A percentile compares a stretch with the other conserved stretches of the same genome.
These are phyloP conservation scores for Puccinia novopanici DNA, from an alignment of 1,284 basidiomycete genomes.

Conservation along the genomic window DNA sequence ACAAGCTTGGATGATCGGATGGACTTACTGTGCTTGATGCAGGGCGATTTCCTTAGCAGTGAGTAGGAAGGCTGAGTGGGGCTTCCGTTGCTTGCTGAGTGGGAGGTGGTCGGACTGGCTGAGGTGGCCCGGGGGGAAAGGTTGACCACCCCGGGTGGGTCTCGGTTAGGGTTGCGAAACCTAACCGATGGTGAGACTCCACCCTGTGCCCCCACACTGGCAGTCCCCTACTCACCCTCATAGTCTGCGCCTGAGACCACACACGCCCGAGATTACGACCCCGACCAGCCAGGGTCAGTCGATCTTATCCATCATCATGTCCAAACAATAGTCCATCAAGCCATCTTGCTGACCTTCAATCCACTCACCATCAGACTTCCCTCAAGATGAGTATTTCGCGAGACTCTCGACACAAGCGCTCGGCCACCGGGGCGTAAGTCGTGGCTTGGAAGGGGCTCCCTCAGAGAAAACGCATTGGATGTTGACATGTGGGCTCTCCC, in stretches of 20 bases:
- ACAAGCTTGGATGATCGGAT: neutral
- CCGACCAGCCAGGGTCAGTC: neutral
- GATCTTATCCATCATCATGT: no score
- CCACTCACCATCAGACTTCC: neutral
- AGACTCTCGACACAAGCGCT: slow-evolving; percentile 91
- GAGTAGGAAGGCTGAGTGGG: slow-evolving; percentile 41
- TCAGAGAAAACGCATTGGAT: neutral
- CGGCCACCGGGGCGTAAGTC: slow-evolving; percentile 67
- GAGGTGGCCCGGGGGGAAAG: neutral
- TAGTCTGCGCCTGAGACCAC: no score
- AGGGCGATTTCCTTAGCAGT: neutral
- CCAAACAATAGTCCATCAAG: no score
- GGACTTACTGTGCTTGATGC: slow-evolving; percentile 7
- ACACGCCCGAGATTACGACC: neutral
- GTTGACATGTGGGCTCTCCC: neutral
- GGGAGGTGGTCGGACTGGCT: neutral
- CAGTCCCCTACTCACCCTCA: no score
- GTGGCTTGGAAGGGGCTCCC: no score
- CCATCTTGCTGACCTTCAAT: no score
- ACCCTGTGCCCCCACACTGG: no score
- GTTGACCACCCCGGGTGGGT: neutral
- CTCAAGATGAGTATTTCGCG: slow-evolving; percentile 69
- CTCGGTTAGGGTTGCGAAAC: slow-evolving; percentile 40
- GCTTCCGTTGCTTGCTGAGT: slow-evolving; percentile 30
- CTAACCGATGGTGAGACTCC: slow-evolving; percentile 46